Evolutionary conservation across 331 rosid species (phyloP), one percentile per base, ranked within the genome.

Genomic region (Spiraea crenata): DNA sequence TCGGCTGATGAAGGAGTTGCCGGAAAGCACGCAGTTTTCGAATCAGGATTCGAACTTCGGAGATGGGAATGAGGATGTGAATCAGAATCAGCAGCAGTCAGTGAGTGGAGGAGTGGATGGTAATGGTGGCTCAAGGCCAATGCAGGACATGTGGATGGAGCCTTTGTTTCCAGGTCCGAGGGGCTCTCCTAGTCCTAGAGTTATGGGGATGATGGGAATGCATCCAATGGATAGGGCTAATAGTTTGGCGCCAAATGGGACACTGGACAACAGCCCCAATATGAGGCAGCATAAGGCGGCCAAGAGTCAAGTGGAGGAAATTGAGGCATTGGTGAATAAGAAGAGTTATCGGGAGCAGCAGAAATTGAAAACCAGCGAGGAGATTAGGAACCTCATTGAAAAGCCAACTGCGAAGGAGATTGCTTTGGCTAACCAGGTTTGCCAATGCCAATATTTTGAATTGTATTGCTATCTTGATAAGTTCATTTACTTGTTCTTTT

Each of bases 401-500:
- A 87, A 93, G 69, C 99, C 99, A 11, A 91, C 99, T 63, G 97
- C 97, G 1, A 87, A 0, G 89, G 99, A 95, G 84, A 91, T 96
- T 79, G 95, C 96, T 69, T 88, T 83, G 44, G 99, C 97, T 15
- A 92, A 90, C 19, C 91, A 91, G 99, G 99, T 93, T 76, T 65
- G 79, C 72, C 45, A 15, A 44, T 65, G 34, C 16, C 7, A 35
- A 4, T 38, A 14, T 39, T 20, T 62, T 49, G 9, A 34, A n/a
- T 11, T 71, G 61, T 37, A 20, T 45, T 46, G 37, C 59, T 78
- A 34, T 55, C 40, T 57, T 58, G 15, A 58, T 16, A 15, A 9
- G 41, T 38, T 58, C 6, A 19, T 67, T 50, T 41, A 52, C 39
- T 46, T 73, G 48, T 11, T 41, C 41, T 17, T 65, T 7, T 35